These are phyloP conservation scores for Chrysoporthe puriensis DNA, from an alignment of 2,329 filamentous ascomycete species.

Conservation along the genomic window DNA sequence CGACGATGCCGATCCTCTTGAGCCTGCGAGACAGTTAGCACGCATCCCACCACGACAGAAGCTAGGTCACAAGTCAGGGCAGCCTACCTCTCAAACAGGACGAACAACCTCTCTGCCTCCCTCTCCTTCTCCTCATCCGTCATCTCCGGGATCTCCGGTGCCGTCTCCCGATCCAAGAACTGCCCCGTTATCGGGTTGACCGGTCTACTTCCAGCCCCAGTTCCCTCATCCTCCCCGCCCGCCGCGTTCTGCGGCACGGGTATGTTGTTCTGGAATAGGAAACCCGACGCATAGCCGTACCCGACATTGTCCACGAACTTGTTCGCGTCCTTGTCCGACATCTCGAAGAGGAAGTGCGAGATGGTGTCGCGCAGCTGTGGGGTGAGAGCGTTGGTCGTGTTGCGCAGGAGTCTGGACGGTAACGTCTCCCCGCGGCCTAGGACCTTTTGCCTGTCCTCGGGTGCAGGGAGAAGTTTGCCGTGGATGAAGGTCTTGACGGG, in stretches of 20 bases:
- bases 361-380: constrained; percentile 75
- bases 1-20: constrained; percentile 74
- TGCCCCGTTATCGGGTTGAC: constrained; percentile 91
- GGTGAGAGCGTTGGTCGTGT: constrained; percentile 74
- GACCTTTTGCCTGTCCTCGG: constrained; percentile 74
- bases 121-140: constrained; percentile 88
- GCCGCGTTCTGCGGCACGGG: constrained; percentile 70
- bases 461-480: constrained; percentile 71
- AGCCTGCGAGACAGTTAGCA: constrained; percentile 47
- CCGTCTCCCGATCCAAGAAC: constrained; percentile 68
- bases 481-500: constrained; percentile 66
- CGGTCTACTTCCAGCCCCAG: constrained; percentile 37
- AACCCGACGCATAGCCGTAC: constrained; percentile 91
- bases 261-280: constrained; percentile 83
- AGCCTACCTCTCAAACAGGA: constrained; percentile 80
- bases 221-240: constrained; percentile 49
- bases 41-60: no score
- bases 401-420: constrained; percentile 74
- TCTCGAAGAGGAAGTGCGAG: constrained; percentile 80
- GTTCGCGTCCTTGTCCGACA: constrained; percentile 79
- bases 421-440: constrained; percentile 77
- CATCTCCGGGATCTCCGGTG: constrained; percentile 70
- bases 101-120: constrained; percentile 87
- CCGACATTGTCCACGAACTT: constrained; percentile 90
- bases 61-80: not conserved